These are phyloP conservation scores for Naematelia aurantialba DNA, from an alignment of 768 basidiomycete species.

Conservation along the genomic window DNA sequence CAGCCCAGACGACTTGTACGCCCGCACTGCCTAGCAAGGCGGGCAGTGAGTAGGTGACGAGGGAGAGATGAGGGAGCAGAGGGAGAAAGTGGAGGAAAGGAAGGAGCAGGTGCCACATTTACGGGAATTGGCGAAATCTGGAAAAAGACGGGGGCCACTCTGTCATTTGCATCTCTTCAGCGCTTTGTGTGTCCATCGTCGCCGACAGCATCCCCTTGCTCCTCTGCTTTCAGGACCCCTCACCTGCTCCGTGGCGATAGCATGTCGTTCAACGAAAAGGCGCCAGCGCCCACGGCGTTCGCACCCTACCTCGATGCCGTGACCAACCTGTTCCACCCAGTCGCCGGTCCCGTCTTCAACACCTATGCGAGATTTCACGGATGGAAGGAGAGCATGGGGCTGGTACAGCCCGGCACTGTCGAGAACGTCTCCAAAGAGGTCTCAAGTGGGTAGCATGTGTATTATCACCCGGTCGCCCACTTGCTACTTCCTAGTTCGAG, in stretches of 20 bases:
- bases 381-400: conserved; percentile 75
- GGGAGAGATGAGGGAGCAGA: background rate
- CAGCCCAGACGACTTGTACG: too few species aligned
- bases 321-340: conserved; percentile 41
- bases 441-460: conserved; percentile 60
- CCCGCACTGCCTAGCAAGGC: too few species aligned
- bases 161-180: background rate
- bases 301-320: conserved; percentile 47
- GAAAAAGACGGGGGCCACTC: background rate
- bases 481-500: too few species aligned
- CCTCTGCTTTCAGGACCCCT: too few species aligned
- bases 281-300: conserved; percentile 34
- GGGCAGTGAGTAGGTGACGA: too few species aligned
- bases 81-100: background rate
- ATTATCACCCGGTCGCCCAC: background rate
- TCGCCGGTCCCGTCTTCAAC: conserved; percentile 59
- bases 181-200: background rate
- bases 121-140: background rate
- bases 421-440: conserved; percentile 93
- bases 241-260: too few species aligned
- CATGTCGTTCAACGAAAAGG: conserved; percentile 17
- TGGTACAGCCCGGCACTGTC: conserved; percentile 86
- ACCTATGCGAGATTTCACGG: conserved; percentile 68
- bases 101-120: background rate
- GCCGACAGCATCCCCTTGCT: too few species aligned